These are phyloP conservation scores for Solanum chiquidenum DNA, from an alignment of 257 asterid genomes.

Conservation along the genomic window DNA sequence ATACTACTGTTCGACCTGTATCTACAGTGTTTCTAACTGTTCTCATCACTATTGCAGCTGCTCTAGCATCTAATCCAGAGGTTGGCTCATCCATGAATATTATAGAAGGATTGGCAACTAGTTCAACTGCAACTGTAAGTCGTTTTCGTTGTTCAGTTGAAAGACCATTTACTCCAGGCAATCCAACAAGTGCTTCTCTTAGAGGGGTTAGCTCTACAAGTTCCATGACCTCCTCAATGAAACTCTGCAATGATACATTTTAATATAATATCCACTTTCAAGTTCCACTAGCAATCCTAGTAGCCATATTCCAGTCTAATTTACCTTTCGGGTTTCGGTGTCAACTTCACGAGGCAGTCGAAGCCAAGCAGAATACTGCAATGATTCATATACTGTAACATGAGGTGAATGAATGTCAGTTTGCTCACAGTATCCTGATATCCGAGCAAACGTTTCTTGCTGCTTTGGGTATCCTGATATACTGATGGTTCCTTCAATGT, in stretches of 20 bases:
- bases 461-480: conserved; percentile 66
- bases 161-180: conserved; percentile 75
- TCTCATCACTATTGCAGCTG: conserved; percentile 95
- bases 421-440: conserved; percentile 86
- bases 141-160: conserved; percentile 88
- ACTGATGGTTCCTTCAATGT: conserved; percentile 46
- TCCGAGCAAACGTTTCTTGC: conserved; percentile 71
- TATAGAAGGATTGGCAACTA: conserved; percentile 89
- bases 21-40: conserved; percentile 89
- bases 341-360: conserved; percentile 64
- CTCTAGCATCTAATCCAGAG: conserved; percentile 88
- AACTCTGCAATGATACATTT: conserved; percentile 33
- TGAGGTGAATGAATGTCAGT: conserved; percentile 80
- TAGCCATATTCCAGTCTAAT: neutral
- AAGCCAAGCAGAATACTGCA: conserved; percentile 65
- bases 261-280: neutral
- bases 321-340: conserved; percentile 36
- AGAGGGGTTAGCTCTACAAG: conserved; percentile 61
- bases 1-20: conserved; percentile 79
- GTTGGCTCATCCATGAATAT: conserved; percentile 98
- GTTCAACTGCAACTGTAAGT: conserved; percentile 81
- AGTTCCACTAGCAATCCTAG: neutral
- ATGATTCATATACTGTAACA: conserved; percentile 63
- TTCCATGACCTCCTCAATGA: conserved; percentile 69
- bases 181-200: conserved; percentile 59